phyloP scores from a whole-genome alignment of 495 filamentous ascomycete genomes.

The Aspergillus hancockii region DNA sequence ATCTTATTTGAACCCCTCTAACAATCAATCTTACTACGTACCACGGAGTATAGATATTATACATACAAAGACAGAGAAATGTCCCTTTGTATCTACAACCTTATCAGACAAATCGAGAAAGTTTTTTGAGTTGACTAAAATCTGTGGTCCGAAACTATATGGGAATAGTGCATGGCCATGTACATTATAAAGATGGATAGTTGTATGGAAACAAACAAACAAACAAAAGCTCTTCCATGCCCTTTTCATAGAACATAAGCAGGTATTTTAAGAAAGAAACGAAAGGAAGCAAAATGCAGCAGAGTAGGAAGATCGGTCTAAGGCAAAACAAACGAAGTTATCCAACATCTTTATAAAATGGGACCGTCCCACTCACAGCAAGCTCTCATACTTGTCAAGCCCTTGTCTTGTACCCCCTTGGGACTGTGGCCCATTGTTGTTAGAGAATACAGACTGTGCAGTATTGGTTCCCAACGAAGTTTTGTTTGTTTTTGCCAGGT shows the following conservation, averaged over 20 bases:
- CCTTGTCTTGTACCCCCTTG: slow-evolving; percentile 49
- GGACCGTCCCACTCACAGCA: slow-evolving; percentile 52
- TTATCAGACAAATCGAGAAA: neutral
- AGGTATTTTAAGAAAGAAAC: neutral
- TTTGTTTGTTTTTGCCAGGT: slow-evolving; percentile 18
- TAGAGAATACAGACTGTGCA: slow-evolving; percentile 20
- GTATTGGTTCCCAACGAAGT: slow-evolving; percentile 24
- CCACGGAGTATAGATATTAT: neutral
- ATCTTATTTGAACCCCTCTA: neutral
- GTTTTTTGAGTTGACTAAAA: neutral
- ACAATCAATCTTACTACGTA: too few relatives aligned
- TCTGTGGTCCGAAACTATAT: neutral
- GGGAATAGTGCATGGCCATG: slow-evolving; percentile 15
- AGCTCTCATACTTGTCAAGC: slow-evolving; percentile 79
- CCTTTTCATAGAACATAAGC: neutral
- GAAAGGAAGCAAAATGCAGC: slow-evolving; percentile 3
- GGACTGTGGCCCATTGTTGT: slow-evolving; percentile 30
- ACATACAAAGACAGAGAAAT: neutral
- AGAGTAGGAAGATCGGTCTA: slow-evolving; percentile 16
- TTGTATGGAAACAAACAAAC: neutral
- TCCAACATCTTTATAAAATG: neutral
- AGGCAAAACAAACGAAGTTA: slow-evolving; percentile 1
- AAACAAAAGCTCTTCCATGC: neutral
- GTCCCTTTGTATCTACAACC: neutral
- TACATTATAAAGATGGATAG: slow-evolving; percentile 11